Percentiles rank a stretch among this genome's conserved stretches.
phyloP scores from a whole-genome alignment of 345 rosid genomes.

The Reutealis trisperma region DNA sequence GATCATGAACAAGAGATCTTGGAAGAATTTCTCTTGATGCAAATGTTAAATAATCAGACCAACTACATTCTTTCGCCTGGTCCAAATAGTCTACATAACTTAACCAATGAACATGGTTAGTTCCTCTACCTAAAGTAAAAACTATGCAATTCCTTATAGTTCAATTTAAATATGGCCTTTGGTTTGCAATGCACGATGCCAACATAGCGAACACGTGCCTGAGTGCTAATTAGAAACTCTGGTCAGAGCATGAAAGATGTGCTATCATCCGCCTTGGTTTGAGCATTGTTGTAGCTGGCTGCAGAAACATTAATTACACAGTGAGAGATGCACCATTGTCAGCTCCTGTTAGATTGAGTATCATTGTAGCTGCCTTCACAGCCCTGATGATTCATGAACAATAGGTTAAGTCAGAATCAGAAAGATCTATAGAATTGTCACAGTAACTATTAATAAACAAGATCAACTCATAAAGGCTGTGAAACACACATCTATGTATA shows the following conservation, averaged over 20 bases:
- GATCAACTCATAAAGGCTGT: neutral
- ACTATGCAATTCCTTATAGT: neutral
- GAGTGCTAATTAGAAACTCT: neutral
- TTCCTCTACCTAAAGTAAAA: neutral
- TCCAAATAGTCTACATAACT: too few species aligned
- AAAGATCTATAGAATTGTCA: neutral
- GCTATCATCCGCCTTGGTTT: slow-evolving; percentile 85
- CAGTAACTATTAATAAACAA: neutral
- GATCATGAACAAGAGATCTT: neutral
- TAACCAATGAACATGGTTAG: neutral
- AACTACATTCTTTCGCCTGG: neutral
- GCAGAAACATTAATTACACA: slow-evolving; percentile 42
- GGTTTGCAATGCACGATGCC: neutral
- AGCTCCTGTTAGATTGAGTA: slow-evolving; percentile 77
- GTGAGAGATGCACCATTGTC: slow-evolving; percentile 97
- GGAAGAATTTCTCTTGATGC: neutral
- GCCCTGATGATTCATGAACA: slow-evolving; percentile 53
- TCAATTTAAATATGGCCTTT: neutral
- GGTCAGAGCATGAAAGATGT: slow-evolving; percentile 62
- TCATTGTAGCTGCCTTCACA: slow-evolving; percentile 79
- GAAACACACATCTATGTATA: neutral
- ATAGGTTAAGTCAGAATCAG: neutral
- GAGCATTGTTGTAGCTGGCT: slow-evolving; percentile 66
- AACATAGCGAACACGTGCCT: neutral
- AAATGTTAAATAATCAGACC: neutral